A percentile compares a stretch with the other conserved stretches of the same genome.
Conservation (phyloP, 2,329 filamentous ascomycete genomes). For the Arachnomyces sp. region DNA sequence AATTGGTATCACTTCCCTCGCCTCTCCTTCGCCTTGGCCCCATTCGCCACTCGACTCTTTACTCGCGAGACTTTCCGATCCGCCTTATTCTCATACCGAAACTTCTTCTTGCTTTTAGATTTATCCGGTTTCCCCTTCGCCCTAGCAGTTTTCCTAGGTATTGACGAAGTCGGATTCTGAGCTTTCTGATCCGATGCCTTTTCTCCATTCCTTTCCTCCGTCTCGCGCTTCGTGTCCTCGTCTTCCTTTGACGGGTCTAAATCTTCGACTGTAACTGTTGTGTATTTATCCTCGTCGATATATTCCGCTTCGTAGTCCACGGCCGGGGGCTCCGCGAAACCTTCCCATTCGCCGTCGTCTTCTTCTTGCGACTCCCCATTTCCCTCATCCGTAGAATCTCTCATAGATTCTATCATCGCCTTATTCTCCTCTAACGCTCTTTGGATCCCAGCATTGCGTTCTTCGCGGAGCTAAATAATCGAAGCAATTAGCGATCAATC, state of each 20-base stretch:
- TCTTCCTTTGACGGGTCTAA: slow-evolving; percentile 70
- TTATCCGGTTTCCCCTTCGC: slow-evolving; percentile 44
- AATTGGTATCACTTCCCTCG: slow-evolving; percentile 27
- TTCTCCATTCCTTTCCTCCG: slow-evolving; percentile 11
- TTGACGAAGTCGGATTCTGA: slow-evolving; percentile 17
- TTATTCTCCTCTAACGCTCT: slow-evolving; percentile 73
- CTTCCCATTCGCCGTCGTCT: slow-evolving; percentile 56
- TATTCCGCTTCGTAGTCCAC: slow-evolving; percentile 87
- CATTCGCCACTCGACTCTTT: slow-evolving; percentile 63
- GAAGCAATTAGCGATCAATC: slow-evolving; percentile 7
- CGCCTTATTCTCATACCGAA: slow-evolving; percentile 82
- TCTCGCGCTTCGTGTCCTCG: slow-evolving; percentile 14
- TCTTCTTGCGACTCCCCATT: slow-evolving; percentile 31
- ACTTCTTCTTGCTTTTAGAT: slow-evolving; percentile 55
- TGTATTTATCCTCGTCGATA: slow-evolving; percentile 91
- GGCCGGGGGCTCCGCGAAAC: slow-evolving; percentile 48
- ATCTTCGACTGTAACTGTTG: slow-evolving; percentile 86
- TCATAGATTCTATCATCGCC: slow-evolving; percentile 46
- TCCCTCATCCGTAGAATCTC: slow-evolving; percentile 25
- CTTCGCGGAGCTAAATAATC: slow-evolving; percentile 65
- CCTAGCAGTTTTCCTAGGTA: slow-evolving; percentile 37
- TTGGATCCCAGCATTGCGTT: slow-evolving; percentile 73
- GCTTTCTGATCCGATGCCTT: slow-evolving; percentile 18
- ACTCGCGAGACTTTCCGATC: slow-evolving; percentile 59
- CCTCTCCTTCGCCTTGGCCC: slow-evolving; percentile 58